phyloP scores from a whole-genome alignment of 208 protist species.

The Leishmania tropica region DNA sequence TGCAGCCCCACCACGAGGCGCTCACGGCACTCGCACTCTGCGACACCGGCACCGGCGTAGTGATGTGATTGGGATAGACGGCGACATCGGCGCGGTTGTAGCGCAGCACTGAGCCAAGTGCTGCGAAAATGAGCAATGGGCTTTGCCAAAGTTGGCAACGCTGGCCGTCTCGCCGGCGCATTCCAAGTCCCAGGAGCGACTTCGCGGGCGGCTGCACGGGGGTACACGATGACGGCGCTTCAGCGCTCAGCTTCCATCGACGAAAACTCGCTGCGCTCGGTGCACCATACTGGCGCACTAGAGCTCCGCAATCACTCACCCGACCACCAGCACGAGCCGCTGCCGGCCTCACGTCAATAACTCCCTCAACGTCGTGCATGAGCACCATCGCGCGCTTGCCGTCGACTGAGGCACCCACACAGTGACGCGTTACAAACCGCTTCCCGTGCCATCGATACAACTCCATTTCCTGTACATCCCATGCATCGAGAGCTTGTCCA shows the following conservation, averaged over 20 bases:
- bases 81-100: constrained; percentile 48
- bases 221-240: not conserved
- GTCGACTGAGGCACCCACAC: constrained; percentile 71
- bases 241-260: constrained; percentile 5
- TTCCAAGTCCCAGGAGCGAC: not conserved
- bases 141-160: constrained; percentile 34
- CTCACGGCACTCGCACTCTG: not conserved
- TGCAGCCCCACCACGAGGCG: not conserved
- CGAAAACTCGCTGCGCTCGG: not conserved
- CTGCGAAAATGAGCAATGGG: constrained; percentile 40
- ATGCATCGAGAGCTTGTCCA: constrained; percentile 46
- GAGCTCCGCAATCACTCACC: not conserved
- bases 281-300: not conserved
- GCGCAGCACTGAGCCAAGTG: constrained; percentile 46
- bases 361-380: constrained; percentile 52
- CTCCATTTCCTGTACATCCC: constrained; percentile 36
- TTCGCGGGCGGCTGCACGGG: not conserved
- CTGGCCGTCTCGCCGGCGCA: not conserved
- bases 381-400: constrained; percentile 56
- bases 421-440: constrained; percentile 51
- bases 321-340: not conserved
- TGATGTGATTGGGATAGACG: constrained; percentile 27
- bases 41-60: not conserved
- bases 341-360: constrained; percentile 25
- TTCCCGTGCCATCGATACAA: constrained; percentile 38